Base-by-base conservation (phyloP, 2,329 filamentous ascomycete species). In the Fusarium ambrosium region DNA sequence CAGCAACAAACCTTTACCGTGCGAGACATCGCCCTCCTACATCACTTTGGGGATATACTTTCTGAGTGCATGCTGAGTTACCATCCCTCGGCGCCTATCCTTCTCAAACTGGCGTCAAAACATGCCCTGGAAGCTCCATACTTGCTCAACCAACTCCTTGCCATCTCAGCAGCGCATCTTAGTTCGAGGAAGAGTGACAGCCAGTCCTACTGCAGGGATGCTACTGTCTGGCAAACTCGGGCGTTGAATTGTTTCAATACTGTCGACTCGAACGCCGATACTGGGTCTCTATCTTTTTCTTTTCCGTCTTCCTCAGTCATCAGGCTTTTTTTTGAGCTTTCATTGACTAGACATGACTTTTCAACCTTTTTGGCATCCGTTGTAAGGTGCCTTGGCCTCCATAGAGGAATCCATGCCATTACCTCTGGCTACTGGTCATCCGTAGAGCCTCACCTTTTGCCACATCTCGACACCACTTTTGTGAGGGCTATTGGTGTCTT, bases 101-200 rank as follows among this genome's bases (percentile, higher is more conserved):
- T 39, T n/a, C 7, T 39, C 7, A 39, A 18, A 3, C 18, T n/a
- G 16, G 37, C 37, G 4, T 39, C 18, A 9, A 39, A 39, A 9
- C 37, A n/a, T 39, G 37, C 37, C 37, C 37, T 39, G 18, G 7
- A n/a, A 39, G 4, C 37, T 10, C 37, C 37, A 8, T 39, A n/a
- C 7, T 39, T 39, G 8, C 37, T 39, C 37, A 39, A 39, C 37
- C 37, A 39, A 10, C 16, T 39, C 37, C 37, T n/a, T 39, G 37
- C 16, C 4, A 39, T 39, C 37, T 39, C 37, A 2, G 37, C 37
- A n/a, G 37, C 37, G 4, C 37, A 39, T 39, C 16, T 39, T 3
- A 1, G 37, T 2, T 39, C 37, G 8, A 18, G 0, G 0, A 39
- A 9, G 18, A n/a, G 16, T 8, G 7, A 39, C 37, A n/a, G 1